Conservation (phyloP, 1,284 basidiomycete genomes). For the Abortiporus biennis region DNA sequence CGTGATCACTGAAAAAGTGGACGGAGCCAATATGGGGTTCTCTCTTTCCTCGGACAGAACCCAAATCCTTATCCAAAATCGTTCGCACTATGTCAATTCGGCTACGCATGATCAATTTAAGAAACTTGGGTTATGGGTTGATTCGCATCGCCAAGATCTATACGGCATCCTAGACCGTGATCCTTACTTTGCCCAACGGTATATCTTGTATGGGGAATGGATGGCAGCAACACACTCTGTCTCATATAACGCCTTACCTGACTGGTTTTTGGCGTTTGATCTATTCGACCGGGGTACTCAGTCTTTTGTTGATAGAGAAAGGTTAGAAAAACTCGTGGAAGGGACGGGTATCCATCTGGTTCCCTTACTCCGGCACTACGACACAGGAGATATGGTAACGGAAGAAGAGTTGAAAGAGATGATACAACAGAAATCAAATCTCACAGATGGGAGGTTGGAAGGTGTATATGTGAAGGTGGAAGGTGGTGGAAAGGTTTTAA, state of each 20-base stretch:
- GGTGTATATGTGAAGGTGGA: constrained; percentile 58
- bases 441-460: constrained; percentile 47
- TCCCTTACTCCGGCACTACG: constrained; percentile 33
- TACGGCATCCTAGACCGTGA: constrained; percentile 41
- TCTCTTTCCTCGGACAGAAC: constrained; percentile 42
- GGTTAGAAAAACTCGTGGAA: constrained; percentile 30
- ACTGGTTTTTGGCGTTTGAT: constrained; percentile 54
- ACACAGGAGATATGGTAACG: constrained; percentile 31
- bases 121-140: constrained; percentile 47
- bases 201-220: constrained; percentile 60
- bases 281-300: constrained; percentile 46
- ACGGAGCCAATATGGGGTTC: constrained; percentile 64
- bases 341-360: constrained; percentile 35
- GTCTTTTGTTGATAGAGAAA: constrained; percentile 33
- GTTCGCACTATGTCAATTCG: constrained; percentile 55
- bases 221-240: constrained; percentile 57
- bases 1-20: constrained; percentile 58
- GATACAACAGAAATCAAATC: constrained; percentile 39
- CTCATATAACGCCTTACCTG: constrained; percentile 44
- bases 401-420: constrained; percentile 34
- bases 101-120: constrained; percentile 54
- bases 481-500: constrained; percentile 30
- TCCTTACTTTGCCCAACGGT: constrained; percentile 46
- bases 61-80: constrained; percentile 52
- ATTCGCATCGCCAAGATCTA: constrained; percentile 39